phyloP scores from a whole-genome alignment of 2,329 filamentous ascomycete species.

The Apiospora phragmitis region DNA sequence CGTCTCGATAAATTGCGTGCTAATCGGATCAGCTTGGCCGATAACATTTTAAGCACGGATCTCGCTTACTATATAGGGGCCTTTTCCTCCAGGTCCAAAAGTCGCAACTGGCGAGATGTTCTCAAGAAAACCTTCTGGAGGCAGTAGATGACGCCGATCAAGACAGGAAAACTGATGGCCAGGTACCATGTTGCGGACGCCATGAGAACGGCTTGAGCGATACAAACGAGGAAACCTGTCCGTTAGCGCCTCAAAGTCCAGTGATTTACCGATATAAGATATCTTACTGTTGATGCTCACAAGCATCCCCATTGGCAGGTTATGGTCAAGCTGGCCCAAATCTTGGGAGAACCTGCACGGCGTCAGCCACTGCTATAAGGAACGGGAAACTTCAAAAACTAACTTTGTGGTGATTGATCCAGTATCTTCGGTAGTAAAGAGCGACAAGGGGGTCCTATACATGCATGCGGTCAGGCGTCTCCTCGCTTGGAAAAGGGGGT shows the following conservation, averaged over 20 bases:
- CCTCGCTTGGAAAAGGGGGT: no score
- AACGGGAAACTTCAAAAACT: not conserved
- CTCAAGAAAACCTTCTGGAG: slow-evolving; percentile 60
- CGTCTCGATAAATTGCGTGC: slow-evolving; percentile 45
- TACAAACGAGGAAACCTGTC: slow-evolving; percentile 9
- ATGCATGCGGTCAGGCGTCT: not conserved
- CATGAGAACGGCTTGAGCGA: slow-evolving; percentile 9
- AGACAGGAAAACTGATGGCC: slow-evolving; percentile 49
- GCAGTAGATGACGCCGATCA: slow-evolving; percentile 45
- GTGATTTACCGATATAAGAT: not conserved
- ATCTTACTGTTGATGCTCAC: slow-evolving; percentile 11
- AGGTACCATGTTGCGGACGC: slow-evolving; percentile 24
- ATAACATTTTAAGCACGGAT: no score
- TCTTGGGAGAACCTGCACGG: slow-evolving; percentile 10
- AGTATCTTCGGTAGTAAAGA: slow-evolving; percentile 6
- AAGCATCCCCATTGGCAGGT: slow-evolving; percentile 11
- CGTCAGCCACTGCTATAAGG: not conserved
- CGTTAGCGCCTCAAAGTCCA: not conserved
- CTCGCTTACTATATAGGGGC: slow-evolving; percentile 52
- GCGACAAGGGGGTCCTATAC: not conserved
- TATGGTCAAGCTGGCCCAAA: slow-evolving; percentile 4
- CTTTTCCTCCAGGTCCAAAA: slow-evolving; percentile 63
- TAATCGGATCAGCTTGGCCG: not conserved
- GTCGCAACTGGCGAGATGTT: slow-evolving; percentile 60
- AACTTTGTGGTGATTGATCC: slow-evolving; percentile 12